These are phyloP conservation scores for Monilinia fructigena DNA, from an alignment of 2,329 filamentous ascomycete species.

Conservation along the genomic window DNA sequence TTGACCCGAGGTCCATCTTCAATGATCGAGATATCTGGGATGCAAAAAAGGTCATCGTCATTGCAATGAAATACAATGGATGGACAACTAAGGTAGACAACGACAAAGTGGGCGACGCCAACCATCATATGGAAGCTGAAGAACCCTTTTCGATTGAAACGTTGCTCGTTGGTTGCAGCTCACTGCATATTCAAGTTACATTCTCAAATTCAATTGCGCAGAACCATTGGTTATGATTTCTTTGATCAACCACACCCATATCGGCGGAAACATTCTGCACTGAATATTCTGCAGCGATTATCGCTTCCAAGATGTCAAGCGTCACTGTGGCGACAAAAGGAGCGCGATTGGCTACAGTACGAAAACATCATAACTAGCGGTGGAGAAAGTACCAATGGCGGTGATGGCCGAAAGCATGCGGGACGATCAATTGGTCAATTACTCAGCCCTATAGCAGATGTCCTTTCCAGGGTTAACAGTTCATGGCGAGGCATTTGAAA, in stretches of 20 bases:
- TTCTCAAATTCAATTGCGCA: background rate
- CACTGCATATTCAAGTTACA: constrained; percentile 21
- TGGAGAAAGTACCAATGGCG: constrained; percentile 19
- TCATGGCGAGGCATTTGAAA: constrained; percentile 11
- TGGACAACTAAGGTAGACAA: constrained; percentile 19
- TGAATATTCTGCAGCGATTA: constrained; percentile 12
- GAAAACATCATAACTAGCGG: constrained; percentile 12
- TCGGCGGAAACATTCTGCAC: background rate
- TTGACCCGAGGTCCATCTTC: constrained; percentile 7
- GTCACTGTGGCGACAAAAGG: constrained; percentile 10
- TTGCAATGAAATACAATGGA: constrained; percentile 9
- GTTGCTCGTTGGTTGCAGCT: constrained; percentile 19
- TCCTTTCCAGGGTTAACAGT: background rate
- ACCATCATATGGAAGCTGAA: constrained; percentile 23
- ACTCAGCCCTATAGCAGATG: constrained; percentile 21
- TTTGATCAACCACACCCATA: constrained; percentile 19
- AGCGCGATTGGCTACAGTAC: constrained; percentile 22
- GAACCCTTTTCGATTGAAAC: constrained; percentile 21
- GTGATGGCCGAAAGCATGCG: constrained; percentile 22
- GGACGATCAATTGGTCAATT: constrained; percentile 15
- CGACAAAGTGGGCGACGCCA: constrained; percentile 20
- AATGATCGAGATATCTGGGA: constrained; percentile 8
- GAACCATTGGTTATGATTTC: constrained; percentile 12
- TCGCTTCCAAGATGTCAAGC: constrained; percentile 10
- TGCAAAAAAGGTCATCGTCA: constrained; percentile 4